Base-by-base conservation (phyloP, 352 stramenopile species). In the Globisporangium sylvaticum region DNA sequence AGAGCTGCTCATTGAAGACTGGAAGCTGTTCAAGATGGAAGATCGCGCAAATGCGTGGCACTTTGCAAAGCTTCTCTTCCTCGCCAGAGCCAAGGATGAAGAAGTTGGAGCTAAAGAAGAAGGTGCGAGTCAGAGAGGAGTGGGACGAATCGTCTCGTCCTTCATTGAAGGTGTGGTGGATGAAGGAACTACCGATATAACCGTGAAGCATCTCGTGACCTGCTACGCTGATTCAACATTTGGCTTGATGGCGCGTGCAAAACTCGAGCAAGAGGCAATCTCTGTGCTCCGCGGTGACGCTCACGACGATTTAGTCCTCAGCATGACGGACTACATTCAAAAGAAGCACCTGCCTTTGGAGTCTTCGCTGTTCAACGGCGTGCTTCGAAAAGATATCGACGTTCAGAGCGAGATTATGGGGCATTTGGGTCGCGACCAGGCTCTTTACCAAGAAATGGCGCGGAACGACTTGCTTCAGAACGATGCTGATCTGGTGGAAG, bases 311-410 rank as follows among this genome's bases (percentile, higher is more conserved):
- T 71, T 83, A 56, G 72, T 93, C 4, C 69, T 93, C 50, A 74
- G 67, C 2, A 95, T 95, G 85, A 95, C 84, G 15, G 75, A 90
- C 12, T 89, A 77, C 34, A 90, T 93, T 44, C 75, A 82, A n/a
- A 63, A 75, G 32, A 96, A 96, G 73, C 85, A 95, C 58, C 37
- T 97, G 32, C 84, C 82, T 25, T 66, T 95, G 20, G 77, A 84
- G 25, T 94, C 73, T 8, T 84, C 84, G 37, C 69, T 93, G 8
- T 91, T 98, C 44, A 98, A 98, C 66, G 92, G 92, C 37, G 78
- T 97, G 37, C 52, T 97, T 4, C 78, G 83, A 37, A 82, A 75
- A 15, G 75, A 85, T 50, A 57, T 91, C 20, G 80, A 93, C 34
- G 57, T 96, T 37, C 81, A 96, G 71, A 74, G 71, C 37, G 73